Evolutionary conservation across 208 protist genomes (phyloP).

Genomic region (Strigomonas galati): DNA sequence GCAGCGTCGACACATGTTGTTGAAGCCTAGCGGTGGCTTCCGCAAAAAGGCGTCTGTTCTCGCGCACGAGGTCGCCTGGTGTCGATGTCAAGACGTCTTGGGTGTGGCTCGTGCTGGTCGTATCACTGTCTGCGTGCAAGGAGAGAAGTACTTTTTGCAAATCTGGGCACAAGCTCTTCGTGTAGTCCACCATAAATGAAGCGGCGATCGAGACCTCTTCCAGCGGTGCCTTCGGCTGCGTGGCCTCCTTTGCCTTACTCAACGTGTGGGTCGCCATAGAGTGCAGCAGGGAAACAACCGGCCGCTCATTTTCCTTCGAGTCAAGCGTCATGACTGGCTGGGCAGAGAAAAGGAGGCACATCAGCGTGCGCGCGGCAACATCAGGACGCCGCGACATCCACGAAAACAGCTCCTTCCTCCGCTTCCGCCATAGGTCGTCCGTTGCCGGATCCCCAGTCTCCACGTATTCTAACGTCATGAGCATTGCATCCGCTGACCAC

Average conservation of each 20-base stretch:
- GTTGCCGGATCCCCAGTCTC: neutral
- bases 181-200: constrained; percentile 34
- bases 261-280: neutral
- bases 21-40: no score
- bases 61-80: no score
- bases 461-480: constrained; percentile 44
- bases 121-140: no score
- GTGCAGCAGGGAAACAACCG: neutral
- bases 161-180: constrained; percentile 34
- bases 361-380: constrained; percentile 57
- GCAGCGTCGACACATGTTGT: no score
- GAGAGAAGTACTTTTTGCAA: neutral
- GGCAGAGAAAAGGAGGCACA: constrained; percentile 54
- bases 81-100: no score
- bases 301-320: neutral
- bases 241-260: neutral
- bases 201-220: constrained; percentile 55
- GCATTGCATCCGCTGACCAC: constrained; percentile 49
- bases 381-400: constrained; percentile 47
- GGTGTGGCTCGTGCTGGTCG: no score
- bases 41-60: no score
- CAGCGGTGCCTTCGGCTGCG: constrained; percentile 15
- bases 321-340: neutral
- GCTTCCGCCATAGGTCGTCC: constrained; percentile 19
- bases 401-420: constrained; percentile 30